phyloP scores from a whole-genome alignment of 257 asterid species.

The Nemophila menziesii region DNA sequence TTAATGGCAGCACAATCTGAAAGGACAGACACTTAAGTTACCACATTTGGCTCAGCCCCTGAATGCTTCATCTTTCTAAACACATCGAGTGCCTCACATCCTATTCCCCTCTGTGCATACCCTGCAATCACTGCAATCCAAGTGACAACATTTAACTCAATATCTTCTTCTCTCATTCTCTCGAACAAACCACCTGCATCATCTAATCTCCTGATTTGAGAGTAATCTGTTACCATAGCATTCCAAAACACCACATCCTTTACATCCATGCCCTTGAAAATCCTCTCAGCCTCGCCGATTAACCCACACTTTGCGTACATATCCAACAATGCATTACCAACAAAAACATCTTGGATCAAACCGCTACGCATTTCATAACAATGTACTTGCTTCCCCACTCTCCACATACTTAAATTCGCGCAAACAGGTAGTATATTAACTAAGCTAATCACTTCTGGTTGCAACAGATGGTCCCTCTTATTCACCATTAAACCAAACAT shows the following conservation, averaged over 20 bases:
- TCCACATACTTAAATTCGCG: conserved; percentile 37
- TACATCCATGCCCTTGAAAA: conserved; percentile 53
- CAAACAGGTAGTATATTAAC: conserved; percentile 70
- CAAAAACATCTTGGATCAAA: conserved; percentile 45
- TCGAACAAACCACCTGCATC: conserved; percentile 51
- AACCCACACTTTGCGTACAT: conserved; percentile 76
- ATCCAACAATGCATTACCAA: conserved; percentile 75
- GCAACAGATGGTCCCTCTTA: conserved; percentile 19
- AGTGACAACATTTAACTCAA: conserved; percentile 63
- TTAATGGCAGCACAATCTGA: conserved; percentile 75
- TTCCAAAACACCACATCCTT: conserved; percentile 93
- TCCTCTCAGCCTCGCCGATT: conserved; percentile 51
- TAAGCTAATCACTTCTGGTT: conserved; percentile 66
- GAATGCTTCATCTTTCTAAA: conserved; percentile 60
- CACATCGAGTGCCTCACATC: conserved; percentile 51
- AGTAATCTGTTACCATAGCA: conserved; percentile 69
- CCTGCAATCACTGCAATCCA: conserved; percentile 95
- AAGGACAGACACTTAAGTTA: conserved; percentile 66
- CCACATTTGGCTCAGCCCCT: conserved; percentile 52
- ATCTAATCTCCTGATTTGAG: conserved; percentile 60
- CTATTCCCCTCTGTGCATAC: conserved; percentile 84
- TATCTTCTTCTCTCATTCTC: conserved; percentile 48
- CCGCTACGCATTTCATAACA: conserved; percentile 51
- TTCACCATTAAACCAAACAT: conserved; percentile 46
- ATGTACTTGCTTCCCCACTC: conserved; percentile 53